Percentiles rank a stretch among this genome's conserved stretches.
Conservation (phyloP, 805 yeast species). For the Yueomyces sinensis region DNA sequence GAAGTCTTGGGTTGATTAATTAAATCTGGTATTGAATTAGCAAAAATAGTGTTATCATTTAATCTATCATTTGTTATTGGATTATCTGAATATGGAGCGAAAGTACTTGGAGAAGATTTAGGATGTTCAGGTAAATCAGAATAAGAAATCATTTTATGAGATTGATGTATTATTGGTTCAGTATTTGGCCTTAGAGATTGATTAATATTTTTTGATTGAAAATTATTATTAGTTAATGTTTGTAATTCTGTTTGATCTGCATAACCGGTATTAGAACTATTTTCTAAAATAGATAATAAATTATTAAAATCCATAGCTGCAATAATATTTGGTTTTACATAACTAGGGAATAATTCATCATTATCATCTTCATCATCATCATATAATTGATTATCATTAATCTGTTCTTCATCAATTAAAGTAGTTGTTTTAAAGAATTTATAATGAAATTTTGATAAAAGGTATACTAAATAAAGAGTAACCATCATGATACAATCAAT, state of each 20-base stretch:
- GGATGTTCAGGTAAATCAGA: background rate
- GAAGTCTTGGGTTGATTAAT: background rate
- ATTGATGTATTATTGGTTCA: constrained; percentile 6
- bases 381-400: too few relatives aligned
- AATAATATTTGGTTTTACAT: constrained; percentile 18
- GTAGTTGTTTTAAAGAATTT: background rate
- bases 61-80: constrained; percentile 1
- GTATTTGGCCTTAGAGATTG: constrained; percentile 7
- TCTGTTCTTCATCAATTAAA: constrained; percentile 1
- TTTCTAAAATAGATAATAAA: constrained; percentile 15
- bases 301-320: constrained; percentile 20
- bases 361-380: background rate
- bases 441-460: constrained; percentile 7
- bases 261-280: constrained; percentile 3
- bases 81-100: constrained; percentile 15
- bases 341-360: constrained; percentile 3
- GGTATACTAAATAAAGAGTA: constrained; percentile 11
- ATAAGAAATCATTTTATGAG: background rate
- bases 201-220: background rate
- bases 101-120: constrained; percentile 13
- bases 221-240: background rate
- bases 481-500: constrained; percentile 18
- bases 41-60: background rate
- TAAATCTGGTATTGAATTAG: background rate
- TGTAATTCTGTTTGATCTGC: background rate